These are phyloP conservation scores for Arthrinium puccinioides DNA, from an alignment of 2,329 filamentous ascomycete genomes.

Conservation along the genomic window DNA sequence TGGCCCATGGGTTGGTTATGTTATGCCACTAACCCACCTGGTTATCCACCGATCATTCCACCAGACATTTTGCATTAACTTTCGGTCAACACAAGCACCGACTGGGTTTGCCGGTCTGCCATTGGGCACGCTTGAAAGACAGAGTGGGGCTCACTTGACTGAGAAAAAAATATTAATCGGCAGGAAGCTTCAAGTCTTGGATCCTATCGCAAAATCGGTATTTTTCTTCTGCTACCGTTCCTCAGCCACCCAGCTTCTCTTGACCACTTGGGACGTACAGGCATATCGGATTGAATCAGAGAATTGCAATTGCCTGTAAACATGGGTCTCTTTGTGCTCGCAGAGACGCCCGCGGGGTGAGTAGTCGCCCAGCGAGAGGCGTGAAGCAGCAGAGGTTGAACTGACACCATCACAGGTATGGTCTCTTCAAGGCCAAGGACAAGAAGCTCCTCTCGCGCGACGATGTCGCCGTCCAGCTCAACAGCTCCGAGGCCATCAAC, in stretches of 20 bases:
- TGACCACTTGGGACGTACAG: not conserved
- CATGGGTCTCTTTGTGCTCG: slow-evolving; percentile 89
- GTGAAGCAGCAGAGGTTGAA: slow-evolving; percentile 4
- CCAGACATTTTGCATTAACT: no score
- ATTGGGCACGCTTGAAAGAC: no score
- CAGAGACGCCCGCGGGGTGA: slow-evolving; percentile 81
- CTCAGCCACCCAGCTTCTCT: slow-evolving; percentile 1
- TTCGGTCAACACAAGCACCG: no score
- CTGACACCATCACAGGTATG: slow-evolving; percentile 59
- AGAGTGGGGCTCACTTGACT: no score
- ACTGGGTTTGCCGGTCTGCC: no score
- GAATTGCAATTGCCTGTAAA: slow-evolving; percentile 23
- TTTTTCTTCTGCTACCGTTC: no score
- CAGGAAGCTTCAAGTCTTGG: no score
- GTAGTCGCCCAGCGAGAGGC: slow-evolving; percentile 20
- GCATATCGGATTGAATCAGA: not conserved
- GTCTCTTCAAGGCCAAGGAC: slow-evolving; percentile 96
- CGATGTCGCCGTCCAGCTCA: slow-evolving; percentile 66
- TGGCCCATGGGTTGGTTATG: no score
- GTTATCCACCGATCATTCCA: no score
- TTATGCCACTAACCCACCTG: no score
- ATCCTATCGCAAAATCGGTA: no score
- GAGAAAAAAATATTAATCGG: no score
- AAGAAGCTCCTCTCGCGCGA: slow-evolving; percentile 94
- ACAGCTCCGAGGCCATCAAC: slow-evolving; percentile 76